Percentiles rank a stretch among this genome's conserved stretches.
Evolutionary conservation across 129 eudicot species (phyloP).

Genomic region (Lactuca saligna): DNA sequence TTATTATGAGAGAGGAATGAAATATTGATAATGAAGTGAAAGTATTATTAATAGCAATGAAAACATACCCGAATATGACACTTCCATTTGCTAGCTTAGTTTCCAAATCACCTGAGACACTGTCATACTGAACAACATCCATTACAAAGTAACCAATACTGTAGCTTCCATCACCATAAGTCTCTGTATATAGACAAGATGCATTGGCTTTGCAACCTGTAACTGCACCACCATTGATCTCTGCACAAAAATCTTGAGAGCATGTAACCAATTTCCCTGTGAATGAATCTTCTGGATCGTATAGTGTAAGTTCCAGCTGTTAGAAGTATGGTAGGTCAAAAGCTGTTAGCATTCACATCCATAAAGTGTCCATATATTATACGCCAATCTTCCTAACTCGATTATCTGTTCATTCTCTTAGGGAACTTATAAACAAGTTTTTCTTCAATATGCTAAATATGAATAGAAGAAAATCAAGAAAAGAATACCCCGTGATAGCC

Average conservation of each 20-base stretch:
- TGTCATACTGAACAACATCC: conserved; percentile 80
- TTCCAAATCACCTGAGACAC: conserved; percentile 84
- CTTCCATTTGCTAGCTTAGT: conserved; percentile 83
- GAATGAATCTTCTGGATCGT: conserved; percentile 65
- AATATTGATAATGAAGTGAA: neutral
- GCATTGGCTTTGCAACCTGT: conserved; percentile 58
- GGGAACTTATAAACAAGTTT: no score
- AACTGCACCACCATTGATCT: conserved; percentile 57
- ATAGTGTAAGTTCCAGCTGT: conserved; percentile 82
- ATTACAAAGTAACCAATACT: conserved; percentile 80
- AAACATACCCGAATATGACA: conserved; percentile 80
- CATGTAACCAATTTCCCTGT: conserved; percentile 68
- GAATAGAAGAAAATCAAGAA: conserved; percentile 6
- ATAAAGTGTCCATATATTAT: no score
- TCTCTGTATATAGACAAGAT: conserved; percentile 71
- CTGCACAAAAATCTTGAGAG: conserved; percentile 58
- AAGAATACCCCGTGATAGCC: conserved; percentile 42
- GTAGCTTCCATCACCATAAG: conserved; percentile 84
- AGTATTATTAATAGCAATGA: conserved; percentile 6
- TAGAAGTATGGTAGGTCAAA: conserved; percentile 24
- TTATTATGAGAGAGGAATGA: neutral
- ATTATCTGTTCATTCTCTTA: no score
- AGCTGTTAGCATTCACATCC: conserved; percentile 18
- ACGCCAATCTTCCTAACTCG: no score
- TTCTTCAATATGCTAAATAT: no score